Base-by-base conservation (phyloP, 805 yeast genomes). In the Saturnispora zaruensis region DNA sequence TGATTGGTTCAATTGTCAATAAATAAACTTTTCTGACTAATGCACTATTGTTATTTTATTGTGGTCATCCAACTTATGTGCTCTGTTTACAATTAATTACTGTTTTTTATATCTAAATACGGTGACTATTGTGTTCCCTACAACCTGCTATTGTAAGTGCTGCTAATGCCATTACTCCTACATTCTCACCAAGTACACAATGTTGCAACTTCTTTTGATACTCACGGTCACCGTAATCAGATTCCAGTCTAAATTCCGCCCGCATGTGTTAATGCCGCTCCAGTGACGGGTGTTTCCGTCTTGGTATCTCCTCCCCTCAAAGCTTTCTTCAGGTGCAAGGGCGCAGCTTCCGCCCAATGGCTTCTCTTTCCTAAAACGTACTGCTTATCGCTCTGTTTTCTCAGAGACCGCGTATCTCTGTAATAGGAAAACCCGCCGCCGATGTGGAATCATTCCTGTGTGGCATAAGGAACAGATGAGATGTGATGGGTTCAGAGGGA, bases 1-100 rank as follows among this genome's bases (percentile, higher is more conserved):
- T 68, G n/a, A 55, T 75, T 28, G 69, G 64, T 20, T 62, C 64
- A 18, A 59, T 67, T 25, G 49, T 62, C 58, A 66, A 54, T 61
- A 24, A 45, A 11, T 44, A 48, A 41, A 33, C 7, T 18, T 33
- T 18, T 18, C 32, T 8, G 5, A 28, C 32, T 14, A 28, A 5
- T 8, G 13, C 9, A 28, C 11, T 28, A 28, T 5, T 28, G 32
- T 28, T 28, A 7, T 28, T 28, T 28, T 6, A 3, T 5, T 28
- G 13, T 28, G 7, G 32, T 28, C 14, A 28, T 28, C 5, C n/a
- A 28, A 26, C 9, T 11, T 5, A 6, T 7, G 5, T 28, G 13
- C 32, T 28, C 13, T 13, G 32, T 28, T 28, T 28, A 28, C 13
- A 28, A 13, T 28, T 11, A 28, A 28, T 14, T 28, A 28, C 32